Percentiles rank a stretch among this genome's conserved stretches.
Evolutionary conservation across 257 asterid species (phyloP).

Genomic region (Buddleja alternifolia): DNA sequence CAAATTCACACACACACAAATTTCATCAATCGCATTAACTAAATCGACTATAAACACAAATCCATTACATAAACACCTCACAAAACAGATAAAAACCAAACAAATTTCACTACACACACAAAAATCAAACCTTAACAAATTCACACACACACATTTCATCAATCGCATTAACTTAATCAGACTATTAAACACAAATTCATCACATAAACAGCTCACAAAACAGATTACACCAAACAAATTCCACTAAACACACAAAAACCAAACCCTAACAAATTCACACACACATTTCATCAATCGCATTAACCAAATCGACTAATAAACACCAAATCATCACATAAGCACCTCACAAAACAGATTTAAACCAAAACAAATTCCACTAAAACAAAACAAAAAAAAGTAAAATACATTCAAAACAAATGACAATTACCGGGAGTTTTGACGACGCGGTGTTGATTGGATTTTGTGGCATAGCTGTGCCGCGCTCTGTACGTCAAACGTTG

Average conservation of each 20-base stretch:
- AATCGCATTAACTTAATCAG: background rate
- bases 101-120: too few relatives aligned
- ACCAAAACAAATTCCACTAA: background rate
- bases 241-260: background rate
- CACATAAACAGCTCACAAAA: background rate
- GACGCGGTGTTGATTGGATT: conserved; percentile 77
- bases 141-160: background rate
- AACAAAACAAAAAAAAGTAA: too few relatives aligned
- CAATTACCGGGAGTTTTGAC: conserved; percentile 83
- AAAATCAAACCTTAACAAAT: too few relatives aligned
- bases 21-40: background rate
- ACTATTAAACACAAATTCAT: background rate
- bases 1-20: background rate
- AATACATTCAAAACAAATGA: too few relatives aligned
- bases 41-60: background rate
- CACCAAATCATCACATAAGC: background rate
- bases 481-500: conserved; percentile 70
- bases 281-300: background rate
- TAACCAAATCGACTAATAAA: background rate
- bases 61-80: background rate
- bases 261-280: background rate
- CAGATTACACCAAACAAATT: background rate
- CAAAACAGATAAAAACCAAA: background rate
- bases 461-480: conserved; percentile 90
- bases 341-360: background rate